phyloP scores from a whole-genome alignment of 2,329 filamentous ascomycete genomes.

The Exserohilum rostratum region DNA sequence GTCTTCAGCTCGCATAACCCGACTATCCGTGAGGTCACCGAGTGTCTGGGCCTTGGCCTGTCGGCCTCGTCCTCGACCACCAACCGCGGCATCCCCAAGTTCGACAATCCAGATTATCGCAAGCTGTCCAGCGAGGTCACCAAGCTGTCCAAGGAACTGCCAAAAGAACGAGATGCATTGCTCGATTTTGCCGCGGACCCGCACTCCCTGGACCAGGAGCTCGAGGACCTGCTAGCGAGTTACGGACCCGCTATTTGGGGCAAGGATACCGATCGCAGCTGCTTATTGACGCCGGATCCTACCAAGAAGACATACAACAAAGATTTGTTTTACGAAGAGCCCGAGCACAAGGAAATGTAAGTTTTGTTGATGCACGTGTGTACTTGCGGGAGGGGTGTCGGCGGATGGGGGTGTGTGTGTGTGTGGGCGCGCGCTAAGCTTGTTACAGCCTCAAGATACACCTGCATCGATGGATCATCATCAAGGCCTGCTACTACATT shows the following conservation, averaged over 20 bases:
- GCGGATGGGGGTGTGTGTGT: conserved; percentile 1
- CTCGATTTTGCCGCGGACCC: conserved; percentile 47
- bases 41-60: conserved; percentile 44
- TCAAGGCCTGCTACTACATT: conserved; percentile 49
- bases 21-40: conserved; percentile 47
- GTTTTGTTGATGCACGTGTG: conserved; percentile 12
- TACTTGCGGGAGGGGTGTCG: background rate
- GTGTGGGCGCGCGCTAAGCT: conserved; percentile 15
- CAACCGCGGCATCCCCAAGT: conserved; percentile 48
- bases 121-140: conserved; percentile 46
- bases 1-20: conserved; percentile 47
- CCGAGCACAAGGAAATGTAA: conserved; percentile 43
- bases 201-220: conserved; percentile 37
- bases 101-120: conserved; percentile 47
- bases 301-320: conserved; percentile 46
- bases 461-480: conserved; percentile 48
- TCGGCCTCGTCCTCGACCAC: conserved; percentile 45
- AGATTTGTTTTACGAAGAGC: conserved; percentile 40
- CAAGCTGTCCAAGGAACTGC: conserved; percentile 44
- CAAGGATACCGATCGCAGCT: conserved; percentile 41
- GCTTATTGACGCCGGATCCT: conserved; percentile 40
- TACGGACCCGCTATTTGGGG: conserved; percentile 46
- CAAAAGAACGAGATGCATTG: conserved; percentile 45
- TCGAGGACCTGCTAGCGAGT: conserved; percentile 40
- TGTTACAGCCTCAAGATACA: conserved; percentile 42